Evolutionary conservation across 2,329 filamentous ascomycete genomes (phyloP).

Genomic region (Alternaria conjuncta): DNA sequence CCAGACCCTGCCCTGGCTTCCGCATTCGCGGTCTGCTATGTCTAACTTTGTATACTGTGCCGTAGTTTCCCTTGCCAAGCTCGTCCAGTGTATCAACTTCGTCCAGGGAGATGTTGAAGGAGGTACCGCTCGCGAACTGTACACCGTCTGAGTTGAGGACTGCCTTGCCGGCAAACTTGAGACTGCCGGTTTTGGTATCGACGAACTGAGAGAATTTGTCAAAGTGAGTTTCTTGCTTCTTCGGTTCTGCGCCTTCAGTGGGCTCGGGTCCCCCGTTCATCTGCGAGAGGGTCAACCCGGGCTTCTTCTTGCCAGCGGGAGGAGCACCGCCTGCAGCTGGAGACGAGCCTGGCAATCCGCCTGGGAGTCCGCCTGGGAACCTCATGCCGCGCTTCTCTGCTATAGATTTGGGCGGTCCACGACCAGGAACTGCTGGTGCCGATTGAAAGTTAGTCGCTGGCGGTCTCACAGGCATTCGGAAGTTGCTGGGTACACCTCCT

Average conservation of each 20-base stretch:
- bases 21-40: constrained; percentile 76
- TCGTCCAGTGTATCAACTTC: constrained; percentile 94
- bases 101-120: constrained; percentile 92
- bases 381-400: constrained; percentile 71
- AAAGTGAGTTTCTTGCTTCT: constrained; percentile 56
- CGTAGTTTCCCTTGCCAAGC: constrained; percentile 96
- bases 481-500: constrained; percentile 52
- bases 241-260: constrained; percentile 27
- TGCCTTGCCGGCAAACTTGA: constrained; percentile 93
- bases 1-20: constrained; percentile 64
- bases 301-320: constrained; percentile 49
- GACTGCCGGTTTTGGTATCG: constrained; percentile 86
- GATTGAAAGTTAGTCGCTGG: constrained; percentile 53
- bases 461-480: constrained; percentile 54
- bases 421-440: constrained; percentile 56
- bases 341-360: constrained; percentile 54
- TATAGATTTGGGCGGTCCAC: constrained; percentile 63
- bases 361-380: constrained; percentile 66
- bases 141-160: constrained; percentile 88
- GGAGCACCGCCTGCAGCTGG: constrained; percentile 50
- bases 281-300: constrained; percentile 52
- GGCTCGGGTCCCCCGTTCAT: constrained; percentile 48
- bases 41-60: constrained; percentile 94
- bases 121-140: constrained; percentile 87
- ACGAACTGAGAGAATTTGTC: constrained; percentile 81